phyloP scores from a whole-genome alignment of 2,329 filamentous ascomycete genomes.

The Aspergillus vadensis region DNA sequence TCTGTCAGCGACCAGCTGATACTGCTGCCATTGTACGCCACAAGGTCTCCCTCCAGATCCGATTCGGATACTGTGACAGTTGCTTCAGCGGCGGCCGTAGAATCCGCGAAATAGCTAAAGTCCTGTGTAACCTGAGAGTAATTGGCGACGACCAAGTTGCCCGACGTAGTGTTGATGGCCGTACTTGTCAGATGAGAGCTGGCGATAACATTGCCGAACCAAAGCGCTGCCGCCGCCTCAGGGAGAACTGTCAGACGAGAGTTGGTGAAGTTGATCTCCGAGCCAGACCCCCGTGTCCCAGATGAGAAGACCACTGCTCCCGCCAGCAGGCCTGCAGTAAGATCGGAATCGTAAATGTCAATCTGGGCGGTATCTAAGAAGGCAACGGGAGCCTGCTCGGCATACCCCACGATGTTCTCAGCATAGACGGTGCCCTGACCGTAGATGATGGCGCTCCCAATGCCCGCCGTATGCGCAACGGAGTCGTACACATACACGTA shows the following conservation, averaged over 20 bases:
- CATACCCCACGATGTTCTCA: neutral
- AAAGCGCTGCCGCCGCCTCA: neutral
- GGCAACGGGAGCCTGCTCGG: neutral
- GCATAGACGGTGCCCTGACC: neutral
- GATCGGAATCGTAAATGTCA: neutral
- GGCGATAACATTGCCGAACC: neutral
- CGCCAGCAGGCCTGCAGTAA: neutral
- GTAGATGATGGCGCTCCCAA: neutral
- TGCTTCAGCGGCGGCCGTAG: neutral
- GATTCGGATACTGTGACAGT: neutral
- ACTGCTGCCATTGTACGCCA: neutral
- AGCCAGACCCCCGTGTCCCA: neutral
- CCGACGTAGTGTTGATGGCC: neutral
- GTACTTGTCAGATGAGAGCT: neutral
- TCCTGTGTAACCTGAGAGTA: neutral
- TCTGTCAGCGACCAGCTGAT: neutral
- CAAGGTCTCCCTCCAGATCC: neutral
- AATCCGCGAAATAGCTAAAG: neutral
- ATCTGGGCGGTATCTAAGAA: neutral
- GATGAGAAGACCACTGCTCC: neutral
- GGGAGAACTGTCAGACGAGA: neutral
- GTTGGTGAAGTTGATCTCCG: neutral
- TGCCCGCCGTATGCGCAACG: neutral
- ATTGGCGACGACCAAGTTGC: neutral
- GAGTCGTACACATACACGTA: neutral